Evolutionary conservation across 441 rosid species (phyloP).

Genomic region (Melastoma candidum): DNA sequence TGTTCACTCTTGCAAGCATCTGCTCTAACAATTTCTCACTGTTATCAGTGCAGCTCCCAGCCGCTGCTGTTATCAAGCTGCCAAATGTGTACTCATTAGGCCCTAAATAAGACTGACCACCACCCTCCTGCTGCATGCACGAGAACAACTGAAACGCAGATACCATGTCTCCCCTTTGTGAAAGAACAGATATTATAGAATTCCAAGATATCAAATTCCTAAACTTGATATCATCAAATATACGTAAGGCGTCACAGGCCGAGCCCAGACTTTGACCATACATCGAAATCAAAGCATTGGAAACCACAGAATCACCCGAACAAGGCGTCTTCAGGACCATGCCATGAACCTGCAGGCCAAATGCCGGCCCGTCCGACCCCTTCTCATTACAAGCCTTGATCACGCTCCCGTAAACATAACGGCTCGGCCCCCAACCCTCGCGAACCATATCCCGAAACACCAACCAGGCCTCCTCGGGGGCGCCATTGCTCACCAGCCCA

Average conservation of each 20-base stretch:
- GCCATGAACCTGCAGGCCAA: constrained; percentile 78
- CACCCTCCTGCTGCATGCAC: constrained; percentile 40
- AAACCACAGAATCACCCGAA: constrained; percentile 42
- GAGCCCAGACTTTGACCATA: constrained; percentile 46
- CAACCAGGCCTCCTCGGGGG: constrained; percentile 8
- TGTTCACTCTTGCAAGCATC: constrained; percentile 48
- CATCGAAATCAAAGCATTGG: constrained; percentile 69
- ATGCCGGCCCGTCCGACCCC: constrained; percentile 19
- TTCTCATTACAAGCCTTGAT: constrained; percentile 61
- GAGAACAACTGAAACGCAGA: constrained; percentile 57
- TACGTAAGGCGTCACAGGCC: constrained; percentile 32
- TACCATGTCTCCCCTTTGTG: constrained; percentile 39
- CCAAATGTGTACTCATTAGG: constrained; percentile 86
- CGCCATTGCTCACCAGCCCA: constrained; percentile 47
- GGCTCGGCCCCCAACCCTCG: constrained; percentile 42
- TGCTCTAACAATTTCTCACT: constrained; percentile 54
- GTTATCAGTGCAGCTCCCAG: constrained; percentile 39
- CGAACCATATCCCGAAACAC: constrained; percentile 43
- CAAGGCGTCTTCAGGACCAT: constrained; percentile 39
- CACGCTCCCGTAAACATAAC: constrained; percentile 59
- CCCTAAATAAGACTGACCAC: constrained; percentile 21
- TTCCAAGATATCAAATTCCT: constrained; percentile 66
- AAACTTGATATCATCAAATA: constrained; percentile 48
- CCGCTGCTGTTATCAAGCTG: constrained; percentile 52
- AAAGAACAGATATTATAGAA: constrained; percentile 47